These are phyloP conservation scores for Verticillium albo-atrum DNA, from an alignment of 2,329 filamentous ascomycete genomes.

Conservation along the genomic window DNA sequence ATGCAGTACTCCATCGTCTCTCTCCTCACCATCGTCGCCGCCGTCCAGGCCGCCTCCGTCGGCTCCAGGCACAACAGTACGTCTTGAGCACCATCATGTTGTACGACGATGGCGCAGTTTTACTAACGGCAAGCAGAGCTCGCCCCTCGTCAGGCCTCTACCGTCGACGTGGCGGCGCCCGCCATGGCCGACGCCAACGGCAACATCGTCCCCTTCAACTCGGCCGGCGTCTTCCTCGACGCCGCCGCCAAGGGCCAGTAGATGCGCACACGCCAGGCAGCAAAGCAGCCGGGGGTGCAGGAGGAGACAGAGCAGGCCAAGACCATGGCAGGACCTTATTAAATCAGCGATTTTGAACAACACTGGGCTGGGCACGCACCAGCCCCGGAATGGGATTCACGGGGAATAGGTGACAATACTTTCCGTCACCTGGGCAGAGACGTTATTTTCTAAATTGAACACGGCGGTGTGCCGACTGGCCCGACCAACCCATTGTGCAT, in stretches of 20 bases:
- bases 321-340: background rate
- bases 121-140: slow-evolving; percentile 18
- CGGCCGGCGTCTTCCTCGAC: slow-evolving; percentile 28
- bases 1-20: slow-evolving; percentile 50
- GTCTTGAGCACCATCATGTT: slow-evolving; percentile 12
- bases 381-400: background rate
- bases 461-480: background rate
- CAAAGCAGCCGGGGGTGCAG: background rate
- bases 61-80: slow-evolving; percentile 9
- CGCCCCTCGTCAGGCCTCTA: slow-evolving; percentile 24
- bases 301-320: background rate
- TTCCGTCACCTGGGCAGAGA: background rate
- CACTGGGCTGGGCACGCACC: no score
- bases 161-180: slow-evolving; percentile 29
- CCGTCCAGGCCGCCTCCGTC: slow-evolving; percentile 35
- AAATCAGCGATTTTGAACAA: background rate
- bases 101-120: background rate
- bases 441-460: background rate
- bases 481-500: background rate
- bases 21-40: slow-evolving; percentile 41
- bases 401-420: background rate
- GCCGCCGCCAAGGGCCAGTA: background rate
- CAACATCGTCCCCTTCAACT: slow-evolving; percentile 40
- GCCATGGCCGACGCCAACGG: slow-evolving; percentile 43
- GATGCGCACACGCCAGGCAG: background rate